Base-by-base conservation (phyloP, 1,139 yeast genomes). In the Yamadazyma conglobata region DNA sequence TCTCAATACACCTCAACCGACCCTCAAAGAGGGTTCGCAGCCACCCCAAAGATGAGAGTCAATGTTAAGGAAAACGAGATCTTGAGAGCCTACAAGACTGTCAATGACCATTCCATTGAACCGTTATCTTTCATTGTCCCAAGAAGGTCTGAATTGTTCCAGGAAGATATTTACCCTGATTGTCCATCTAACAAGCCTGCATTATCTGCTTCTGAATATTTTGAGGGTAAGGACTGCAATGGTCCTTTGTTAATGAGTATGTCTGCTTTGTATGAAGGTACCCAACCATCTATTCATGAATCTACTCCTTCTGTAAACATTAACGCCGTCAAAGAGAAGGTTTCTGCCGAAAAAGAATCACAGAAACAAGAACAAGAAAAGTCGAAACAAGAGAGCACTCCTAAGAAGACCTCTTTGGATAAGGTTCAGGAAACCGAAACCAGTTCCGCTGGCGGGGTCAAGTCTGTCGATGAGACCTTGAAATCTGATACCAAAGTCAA, bases 1-100 rank as follows among this genome's bases (percentile, higher is more conserved):
- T 84, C 95, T 5, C 96, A 89, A 56, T 91, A 73, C 56, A 79
- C 81, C 36, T 87, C 96, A 2, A 75, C 79, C 5, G 95, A 87
- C 29, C 94, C 98, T 3, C 98, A 91, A 67, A 81, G 98, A 58
- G 99, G 99, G 2, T 80, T 89, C 54, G 94, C 96, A 0, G 75
- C 82, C 27, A 75, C 91, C 14, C 97, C 98, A 32, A 88, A 88
- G 55, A 70, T 84, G 41, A 67, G 77, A 6, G 89, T 89, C 12
- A 79, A 80, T 46, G 76, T 87, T 21, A 76, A 76, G 40, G 93
- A 85, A 29, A 89, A 87, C 53, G 98, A 91, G 59, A 79, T 91
- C 24, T 70, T 84, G 38, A 78, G 76, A 48, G 75, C 84, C 27
- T 91, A 70, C 65, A 91, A 91, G 64, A 80, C 95, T 10, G 87